These are phyloP conservation scores for Aphanomyces astaci DNA, from an alignment of 352 stramenopile species.

Conservation along the genomic window DNA sequence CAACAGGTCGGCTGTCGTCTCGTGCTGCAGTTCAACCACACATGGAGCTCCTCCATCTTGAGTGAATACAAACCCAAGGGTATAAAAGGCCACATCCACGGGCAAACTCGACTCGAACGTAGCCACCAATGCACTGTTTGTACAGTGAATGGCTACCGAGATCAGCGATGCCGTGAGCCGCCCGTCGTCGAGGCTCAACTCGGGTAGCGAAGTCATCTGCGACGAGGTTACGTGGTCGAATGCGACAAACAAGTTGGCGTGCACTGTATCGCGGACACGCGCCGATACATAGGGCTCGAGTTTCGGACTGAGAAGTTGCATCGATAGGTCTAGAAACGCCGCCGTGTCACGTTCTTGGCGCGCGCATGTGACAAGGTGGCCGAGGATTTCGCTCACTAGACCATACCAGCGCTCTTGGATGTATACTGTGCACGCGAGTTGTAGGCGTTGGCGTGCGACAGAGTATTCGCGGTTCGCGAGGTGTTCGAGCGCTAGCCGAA, in stretches of 20 bases:
- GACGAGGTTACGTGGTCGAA: slow-evolving; percentile 41
- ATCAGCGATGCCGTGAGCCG: too few relatives aligned
- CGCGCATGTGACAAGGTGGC: slow-evolving; percentile 65
- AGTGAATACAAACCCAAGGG: slow-evolving; percentile 15
- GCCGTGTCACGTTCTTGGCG: slow-evolving; percentile 62
- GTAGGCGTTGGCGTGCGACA: slow-evolving; percentile 48
- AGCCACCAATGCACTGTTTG: not conserved
- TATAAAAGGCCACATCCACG: not conserved
- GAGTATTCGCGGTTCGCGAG: slow-evolving; percentile 65
- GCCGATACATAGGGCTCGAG: slow-evolving; percentile 60
- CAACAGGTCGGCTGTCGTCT: not conserved
- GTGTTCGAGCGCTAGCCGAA: slow-evolving; percentile 64
- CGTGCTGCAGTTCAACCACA: slow-evolving; percentile 15
- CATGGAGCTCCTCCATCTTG: not conserved
- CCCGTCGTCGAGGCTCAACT: slow-evolving; percentile 14
- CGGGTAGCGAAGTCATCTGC: slow-evolving; percentile 27
- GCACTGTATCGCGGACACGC: slow-evolving; percentile 44
- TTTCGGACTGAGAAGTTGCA: slow-evolving; percentile 67
- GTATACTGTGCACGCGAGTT: slow-evolving; percentile 57
- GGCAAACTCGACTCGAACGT: slow-evolving; percentile 20
- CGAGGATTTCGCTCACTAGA: slow-evolving; percentile 61
- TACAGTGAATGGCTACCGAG: too few relatives aligned
- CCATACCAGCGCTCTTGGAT: slow-evolving; percentile 64
- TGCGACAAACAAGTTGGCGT: slow-evolving; percentile 52
- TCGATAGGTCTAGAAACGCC: slow-evolving; percentile 64